Conservation (phyloP, 805 yeast genomes). For the Wickerhamiella cacticola region DNA sequence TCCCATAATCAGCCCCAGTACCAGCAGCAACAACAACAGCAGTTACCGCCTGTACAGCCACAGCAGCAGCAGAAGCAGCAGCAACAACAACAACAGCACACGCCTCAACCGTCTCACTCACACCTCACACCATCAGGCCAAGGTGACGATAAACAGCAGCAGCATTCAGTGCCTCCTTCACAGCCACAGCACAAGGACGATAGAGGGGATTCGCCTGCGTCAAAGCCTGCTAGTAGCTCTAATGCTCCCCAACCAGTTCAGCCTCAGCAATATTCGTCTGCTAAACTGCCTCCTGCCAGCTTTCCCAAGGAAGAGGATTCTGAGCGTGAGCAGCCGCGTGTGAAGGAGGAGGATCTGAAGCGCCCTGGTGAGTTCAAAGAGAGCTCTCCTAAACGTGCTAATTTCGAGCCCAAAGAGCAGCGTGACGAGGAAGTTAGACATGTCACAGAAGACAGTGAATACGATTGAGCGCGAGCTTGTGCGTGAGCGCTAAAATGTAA, state of each 20-base stretch:
- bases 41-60: constrained; percentile 3
- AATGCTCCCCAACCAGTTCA: constrained; percentile 3
- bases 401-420: constrained; percentile 3
- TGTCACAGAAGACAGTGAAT: constrained; percentile 23
- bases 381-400: constrained; percentile 18
- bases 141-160: constrained; percentile 15
- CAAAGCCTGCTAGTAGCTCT: neutral
- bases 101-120: neutral
- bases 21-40: constrained; percentile 16
- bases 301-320: neutral
- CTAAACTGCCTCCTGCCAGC: neutral
- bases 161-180: neutral
- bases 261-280: neutral
- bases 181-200: neutral
- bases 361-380: constrained; percentile 13
- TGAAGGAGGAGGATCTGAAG: constrained; percentile 15
- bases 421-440: constrained; percentile 20
- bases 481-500: neutral
- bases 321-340: neutral
- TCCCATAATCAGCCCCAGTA: constrained; percentile 16
- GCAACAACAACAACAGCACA: neutral
- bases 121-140: neutral
- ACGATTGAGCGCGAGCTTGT: constrained; percentile 17
- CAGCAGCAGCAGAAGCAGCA: constrained; percentile 2
- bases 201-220: neutral